Base-by-base conservation (phyloP, 108 stramenopile genomes). In the Nannochloropsis granulata region DNA sequence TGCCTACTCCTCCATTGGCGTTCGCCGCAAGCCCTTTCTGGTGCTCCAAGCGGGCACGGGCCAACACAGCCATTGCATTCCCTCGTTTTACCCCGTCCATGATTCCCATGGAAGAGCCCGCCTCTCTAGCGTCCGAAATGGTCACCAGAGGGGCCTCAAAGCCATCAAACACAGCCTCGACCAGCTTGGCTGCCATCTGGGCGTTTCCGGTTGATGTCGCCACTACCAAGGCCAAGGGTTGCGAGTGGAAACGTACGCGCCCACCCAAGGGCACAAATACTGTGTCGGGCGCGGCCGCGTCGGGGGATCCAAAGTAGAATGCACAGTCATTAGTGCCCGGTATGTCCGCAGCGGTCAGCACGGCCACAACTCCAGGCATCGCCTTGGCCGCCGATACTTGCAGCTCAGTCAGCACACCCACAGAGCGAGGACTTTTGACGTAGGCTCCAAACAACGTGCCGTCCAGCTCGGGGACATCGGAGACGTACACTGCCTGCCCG, bases 401-500 rank as follows among this genome's bases (percentile, higher is more conserved):
- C 25, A 85, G n/a, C 13, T 25, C 23, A 13, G 78, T 14, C 21
- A 85, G 42, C 26, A 42, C 81, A 23, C 24, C 78, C 42, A 42
- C 8, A 82, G 24, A 80, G 23, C 26, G n/a, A 24, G 85, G 44
- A 19, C 44, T 82, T 24, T 42, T 81, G 81, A 82, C 85, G 44
- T 81, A 45, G 8, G 85, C 85, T 24, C n/a, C 85, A 85, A 23
- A 82, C 85, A 85, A 23, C 11, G 81, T 24, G 25, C 81, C 56
- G 5, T 71, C n/a, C 23, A 19, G 23, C 21, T 14, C 23, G 23
- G 25, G 19, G 21, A 83, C 83, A 85, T 89, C 88, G 10, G 83
- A 78, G 14, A 78, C 26, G 82, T 84, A 89, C 34, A 24, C 78
- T 12, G 86, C 88, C 82, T 89, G 81, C 44, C 88, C 88, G 14